Evolutionary conservation across 2,329 filamentous ascomycete genomes (phyloP).

Genomic region (Pseudocercospora musae): DNA sequence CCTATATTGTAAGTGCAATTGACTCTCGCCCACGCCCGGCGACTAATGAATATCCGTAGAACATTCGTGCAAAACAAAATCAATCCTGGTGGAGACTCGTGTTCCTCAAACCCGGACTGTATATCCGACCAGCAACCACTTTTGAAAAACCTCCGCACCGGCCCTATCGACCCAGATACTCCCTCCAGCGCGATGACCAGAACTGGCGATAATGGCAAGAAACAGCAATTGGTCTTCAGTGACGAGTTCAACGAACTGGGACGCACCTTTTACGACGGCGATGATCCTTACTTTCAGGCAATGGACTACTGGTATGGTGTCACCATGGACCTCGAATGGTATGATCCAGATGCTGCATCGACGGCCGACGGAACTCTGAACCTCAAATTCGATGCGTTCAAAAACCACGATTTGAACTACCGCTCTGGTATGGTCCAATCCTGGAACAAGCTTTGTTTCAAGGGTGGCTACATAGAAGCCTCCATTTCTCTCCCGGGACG

Average conservation of each 20-base stretch:
- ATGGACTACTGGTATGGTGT: conserved; percentile 71
- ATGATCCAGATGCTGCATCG: conserved; percentile 45
- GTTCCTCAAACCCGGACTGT: conserved; percentile 46
- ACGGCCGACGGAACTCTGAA: conserved; percentile 41
- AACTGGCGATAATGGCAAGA: conserved; percentile 57
- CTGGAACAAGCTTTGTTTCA: conserved; percentile 59
- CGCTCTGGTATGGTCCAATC: conserved; percentile 53
- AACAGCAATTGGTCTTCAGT: conserved; percentile 63
- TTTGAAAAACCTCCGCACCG: conserved; percentile 58
- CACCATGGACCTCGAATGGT: conserved; percentile 62
- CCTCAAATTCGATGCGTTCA: conserved; percentile 62
- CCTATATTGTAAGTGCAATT: conserved; percentile 59
- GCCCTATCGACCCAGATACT: conserved; percentile 66
- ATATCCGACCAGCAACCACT: conserved; percentile 48
- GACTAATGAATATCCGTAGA: conserved; percentile 38
- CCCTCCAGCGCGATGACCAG: conserved; percentile 56
- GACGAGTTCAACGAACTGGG: conserved; percentile 68
- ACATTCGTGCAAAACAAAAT: conserved; percentile 54
- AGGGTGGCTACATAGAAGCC: conserved; percentile 66
- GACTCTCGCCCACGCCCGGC: background rate
- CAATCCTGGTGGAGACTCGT: conserved; percentile 37
- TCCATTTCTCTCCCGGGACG: conserved; percentile 66
- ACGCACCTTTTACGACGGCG: conserved; percentile 67
- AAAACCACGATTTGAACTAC: conserved; percentile 57
- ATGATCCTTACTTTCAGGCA: conserved; percentile 66